A percentile compares a stretch with the other conserved stretches of the same genome.
Evolutionary conservation across 208 protist genomes (phyloP).

Genomic region (Angomonas desouzai): DNA sequence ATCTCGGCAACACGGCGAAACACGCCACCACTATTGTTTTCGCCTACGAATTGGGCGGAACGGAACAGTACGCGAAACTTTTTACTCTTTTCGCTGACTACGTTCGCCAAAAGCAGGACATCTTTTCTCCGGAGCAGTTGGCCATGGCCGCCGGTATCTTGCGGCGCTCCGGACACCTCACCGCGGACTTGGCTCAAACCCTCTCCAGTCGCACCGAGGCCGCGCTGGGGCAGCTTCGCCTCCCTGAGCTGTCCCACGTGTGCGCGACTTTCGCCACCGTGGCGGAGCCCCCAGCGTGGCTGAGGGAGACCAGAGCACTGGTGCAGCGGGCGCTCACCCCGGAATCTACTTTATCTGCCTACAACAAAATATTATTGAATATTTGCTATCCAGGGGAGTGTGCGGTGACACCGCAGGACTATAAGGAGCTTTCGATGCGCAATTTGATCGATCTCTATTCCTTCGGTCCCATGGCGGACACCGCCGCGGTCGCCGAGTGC

Average conservation of each 20-base stretch:
- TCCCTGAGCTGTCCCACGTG: slow-evolving; percentile 80
- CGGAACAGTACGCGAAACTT: slow-evolving; percentile 50
- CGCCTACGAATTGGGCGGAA: slow-evolving; percentile 76
- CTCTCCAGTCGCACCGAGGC: slow-evolving; percentile 67
- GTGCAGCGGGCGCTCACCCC: slow-evolving; percentile 40
- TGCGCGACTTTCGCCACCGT: slow-evolving; percentile 73
- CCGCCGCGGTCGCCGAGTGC: slow-evolving; percentile 31
- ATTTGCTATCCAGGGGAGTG: slow-evolving; percentile 70
- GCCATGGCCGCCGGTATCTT: slow-evolving; percentile 80
- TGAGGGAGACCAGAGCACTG: slow-evolving; percentile 66
- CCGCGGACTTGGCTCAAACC: slow-evolving; percentile 32
- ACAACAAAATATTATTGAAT: slow-evolving; percentile 54
- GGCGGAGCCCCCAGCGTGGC: slow-evolving; percentile 44
- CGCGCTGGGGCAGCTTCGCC: slow-evolving; percentile 65
- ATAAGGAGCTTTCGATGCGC: slow-evolving; percentile 40
- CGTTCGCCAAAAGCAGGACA: slow-evolving; percentile 33
- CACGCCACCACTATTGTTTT: slow-evolving; percentile 68
- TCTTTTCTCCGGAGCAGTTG: slow-evolving; percentile 69
- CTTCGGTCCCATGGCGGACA: slow-evolving; percentile 23
- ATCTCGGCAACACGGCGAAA: slow-evolving; percentile 40
- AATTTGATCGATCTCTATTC: slow-evolving; percentile 74
- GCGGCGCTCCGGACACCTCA: slow-evolving; percentile 65
- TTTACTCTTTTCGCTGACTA: slow-evolving; percentile 61
- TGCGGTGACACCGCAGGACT: slow-evolving; percentile 48
- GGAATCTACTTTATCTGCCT: slow-evolving; percentile 17